Percentiles rank a stretch among this genome's conserved stretches.
phyloP scores from a whole-genome alignment of 495 filamentous ascomycete species.

The Entonaema liquescens region DNA sequence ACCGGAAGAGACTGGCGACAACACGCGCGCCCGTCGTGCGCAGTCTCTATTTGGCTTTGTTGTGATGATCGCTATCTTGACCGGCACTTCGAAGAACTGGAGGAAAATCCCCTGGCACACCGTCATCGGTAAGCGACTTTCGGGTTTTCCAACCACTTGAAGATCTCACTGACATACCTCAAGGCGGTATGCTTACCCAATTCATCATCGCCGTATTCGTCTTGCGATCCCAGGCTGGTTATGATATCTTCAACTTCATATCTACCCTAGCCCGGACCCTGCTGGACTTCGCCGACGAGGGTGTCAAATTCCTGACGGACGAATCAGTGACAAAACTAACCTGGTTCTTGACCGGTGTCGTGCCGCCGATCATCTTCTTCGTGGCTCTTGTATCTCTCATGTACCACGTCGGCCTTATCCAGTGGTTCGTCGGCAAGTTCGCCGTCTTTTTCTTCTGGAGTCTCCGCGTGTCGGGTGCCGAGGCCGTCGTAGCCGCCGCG shows the following conservation, averaged over 20 bases:
- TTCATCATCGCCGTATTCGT: slow-evolving; percentile 91
- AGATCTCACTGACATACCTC: slow-evolving; percentile 40
- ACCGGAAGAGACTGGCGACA: slow-evolving; percentile 72
- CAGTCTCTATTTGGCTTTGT: slow-evolving; percentile 81
- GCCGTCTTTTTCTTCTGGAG: slow-evolving; percentile 91
- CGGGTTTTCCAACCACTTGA: not conserved
- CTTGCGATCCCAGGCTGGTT: slow-evolving; percentile 76
- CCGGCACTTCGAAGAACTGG: slow-evolving; percentile 73
- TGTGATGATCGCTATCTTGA: slow-evolving; percentile 74
- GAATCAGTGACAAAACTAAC: slow-evolving; percentile 48
- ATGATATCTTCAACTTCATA: slow-evolving; percentile 90
- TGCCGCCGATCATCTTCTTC: slow-evolving; percentile 93
- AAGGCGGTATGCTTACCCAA: slow-evolving; percentile 79
- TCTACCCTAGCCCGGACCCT: slow-evolving; percentile 73
- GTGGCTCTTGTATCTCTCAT: slow-evolving; percentile 83
- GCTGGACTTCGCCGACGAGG: slow-evolving; percentile 74
- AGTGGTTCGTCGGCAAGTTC: slow-evolving; percentile 88
- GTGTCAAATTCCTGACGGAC: slow-evolving; percentile 75
- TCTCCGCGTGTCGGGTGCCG: slow-evolving; percentile 89
- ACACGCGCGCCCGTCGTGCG: slow-evolving; percentile 79
- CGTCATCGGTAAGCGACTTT: slow-evolving; percentile 64
- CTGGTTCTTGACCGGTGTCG: slow-evolving; percentile 77
- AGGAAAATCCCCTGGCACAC: slow-evolving; percentile 83
- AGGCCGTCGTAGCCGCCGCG: slow-evolving; percentile 91
- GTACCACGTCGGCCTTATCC: slow-evolving; percentile 78